Base-by-base conservation (phyloP, 441 rosid species). In the Flueggea neowawraea region DNA sequence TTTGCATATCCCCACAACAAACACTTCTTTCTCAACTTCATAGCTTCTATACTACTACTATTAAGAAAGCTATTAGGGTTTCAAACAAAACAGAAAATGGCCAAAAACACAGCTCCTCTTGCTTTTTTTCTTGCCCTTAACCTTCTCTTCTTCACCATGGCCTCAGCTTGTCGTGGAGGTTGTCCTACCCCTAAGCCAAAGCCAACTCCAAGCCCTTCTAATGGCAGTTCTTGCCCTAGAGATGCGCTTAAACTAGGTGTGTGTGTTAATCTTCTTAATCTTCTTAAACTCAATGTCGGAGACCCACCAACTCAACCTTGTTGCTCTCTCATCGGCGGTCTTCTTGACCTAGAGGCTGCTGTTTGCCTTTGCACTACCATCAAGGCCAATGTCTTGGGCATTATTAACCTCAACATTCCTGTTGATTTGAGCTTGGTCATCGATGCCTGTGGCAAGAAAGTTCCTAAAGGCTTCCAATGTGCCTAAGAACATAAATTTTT, bases 281-380 rank as follows among this genome's bases (percentile, higher is more conserved):
- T 89, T 33, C 78, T 89, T 32, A 80, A 83, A 55, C 39, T 87
- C 28, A 76, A 77, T 2, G 60, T 89, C 9, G 91, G 94, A n/a
- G 64, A 69, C 1, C 83, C 91, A 0, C 92, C 96, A 0, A 84
- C 78, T 69, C 62, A 72, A 61, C 67, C 83, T 32, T 89, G 96
- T 60, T 89, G 96, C 71, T 81, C 89, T 5, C 72, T 89, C 64
- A 77, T 89, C 12, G 58, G 80, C 63, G 93, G 90, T 33, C 79
- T 90, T 2, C 61, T 68, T 44, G 91, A 81, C 69, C 80, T 85
- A 57, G 97, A 90, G 55, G 92, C 95, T 0, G 95, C 97, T 0
- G 58, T 84, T 31, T 90, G 97, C 67, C 91, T 90, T 13, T 90
- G 97, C 82, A 90, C 95, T 54, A 82, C 95, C 43, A 80, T 90